Conservation (phyloP, 2,329 filamentous ascomycete genomes). For the Nigrospora osmanthi region DNA sequence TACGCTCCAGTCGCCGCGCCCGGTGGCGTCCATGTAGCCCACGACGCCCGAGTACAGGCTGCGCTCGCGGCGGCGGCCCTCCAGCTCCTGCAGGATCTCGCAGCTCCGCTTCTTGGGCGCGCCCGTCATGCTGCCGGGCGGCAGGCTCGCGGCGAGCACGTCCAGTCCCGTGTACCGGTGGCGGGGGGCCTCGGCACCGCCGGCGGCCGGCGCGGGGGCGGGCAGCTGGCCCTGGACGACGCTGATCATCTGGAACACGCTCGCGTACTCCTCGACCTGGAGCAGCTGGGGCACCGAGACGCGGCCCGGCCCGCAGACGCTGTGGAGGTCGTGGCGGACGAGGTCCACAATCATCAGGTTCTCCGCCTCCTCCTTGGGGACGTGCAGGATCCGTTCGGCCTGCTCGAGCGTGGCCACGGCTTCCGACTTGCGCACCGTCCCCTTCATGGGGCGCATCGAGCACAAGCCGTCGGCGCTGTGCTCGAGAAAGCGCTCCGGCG, state of each 20-base stretch:
- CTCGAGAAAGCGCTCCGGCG: slow-evolving; percentile 81
- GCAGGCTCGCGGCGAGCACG: slow-evolving; percentile 68
- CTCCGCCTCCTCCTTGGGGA: slow-evolving; percentile 87
- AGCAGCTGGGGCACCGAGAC: slow-evolving; percentile 74
- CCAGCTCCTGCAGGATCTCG: slow-evolving; percentile 67
- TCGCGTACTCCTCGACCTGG: slow-evolving; percentile 83
- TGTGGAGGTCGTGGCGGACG: slow-evolving; percentile 86
- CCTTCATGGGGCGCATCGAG: slow-evolving; percentile 91
- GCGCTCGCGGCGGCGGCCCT: slow-evolving; percentile 49
- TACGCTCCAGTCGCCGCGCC: slow-evolving; percentile 84
- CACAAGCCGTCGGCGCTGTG: slow-evolving; percentile 45
- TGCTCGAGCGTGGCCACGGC: slow-evolving; percentile 59
- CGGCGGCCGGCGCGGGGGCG: neutral
- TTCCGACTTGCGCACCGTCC: slow-evolving; percentile 75
- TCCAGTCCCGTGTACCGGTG: slow-evolving; percentile 55
- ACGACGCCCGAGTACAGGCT: slow-evolving; percentile 83
- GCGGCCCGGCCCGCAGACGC: slow-evolving; percentile 67
- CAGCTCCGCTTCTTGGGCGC: slow-evolving; percentile 92
- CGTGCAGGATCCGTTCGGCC: slow-evolving; percentile 64
- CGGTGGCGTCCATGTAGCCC: slow-evolving; percentile 81
- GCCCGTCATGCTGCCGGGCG: slow-evolving; percentile 93
- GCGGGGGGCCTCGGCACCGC: too few relatives aligned
- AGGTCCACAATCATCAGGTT: slow-evolving; percentile 98
- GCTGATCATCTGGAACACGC: slow-evolving; percentile 85
- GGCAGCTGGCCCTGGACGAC: slow-evolving; percentile 67